phyloP scores from a whole-genome alignment of 495 filamentous ascomycete genomes.

The Aspergillus hancockii region DNA sequence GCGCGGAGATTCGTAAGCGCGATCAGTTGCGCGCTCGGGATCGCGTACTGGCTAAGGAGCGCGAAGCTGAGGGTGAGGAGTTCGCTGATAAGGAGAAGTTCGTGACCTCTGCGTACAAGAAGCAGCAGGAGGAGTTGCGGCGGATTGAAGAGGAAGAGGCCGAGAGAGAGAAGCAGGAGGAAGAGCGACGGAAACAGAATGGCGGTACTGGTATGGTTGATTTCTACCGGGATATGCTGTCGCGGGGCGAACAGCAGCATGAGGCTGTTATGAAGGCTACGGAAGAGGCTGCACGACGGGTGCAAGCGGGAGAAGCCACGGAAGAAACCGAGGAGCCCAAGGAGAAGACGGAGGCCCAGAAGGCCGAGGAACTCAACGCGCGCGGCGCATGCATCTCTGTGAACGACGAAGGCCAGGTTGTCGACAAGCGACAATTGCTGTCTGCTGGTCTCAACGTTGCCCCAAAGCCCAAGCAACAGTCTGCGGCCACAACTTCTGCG shows the following conservation, averaged over 20 bases:
- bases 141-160: constrained; percentile 81
- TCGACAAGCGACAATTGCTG: constrained; percentile 90
- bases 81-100: constrained; percentile 96
- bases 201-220: constrained; percentile 74
- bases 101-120: constrained; percentile 92
- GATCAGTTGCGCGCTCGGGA: constrained; percentile 88
- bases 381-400: constrained; percentile 67
- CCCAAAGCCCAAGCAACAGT: constrained; percentile 54
- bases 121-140: constrained; percentile 82
- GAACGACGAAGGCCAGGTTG: constrained; percentile 92
- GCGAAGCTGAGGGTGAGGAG: constrained; percentile 91
- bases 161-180: constrained; percentile 65
- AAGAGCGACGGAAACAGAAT: constrained; percentile 60
- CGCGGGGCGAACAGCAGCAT: constrained; percentile 75
- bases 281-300: constrained; percentile 61
- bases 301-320: constrained; percentile 28
- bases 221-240: constrained; percentile 83
- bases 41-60: constrained; percentile 79
- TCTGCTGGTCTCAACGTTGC: constrained; percentile 84
- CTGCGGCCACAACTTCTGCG: constrained; percentile 37
- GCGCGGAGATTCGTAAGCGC: constrained; percentile 83
- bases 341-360: constrained; percentile 68
- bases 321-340: constrained; percentile 36
- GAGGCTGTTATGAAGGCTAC: constrained; percentile 65
- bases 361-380: constrained; percentile 72